These are phyloP conservation scores for Linum usitatissimum DNA, from an alignment of 345 rosid species.

Conservation along the genomic window DNA sequence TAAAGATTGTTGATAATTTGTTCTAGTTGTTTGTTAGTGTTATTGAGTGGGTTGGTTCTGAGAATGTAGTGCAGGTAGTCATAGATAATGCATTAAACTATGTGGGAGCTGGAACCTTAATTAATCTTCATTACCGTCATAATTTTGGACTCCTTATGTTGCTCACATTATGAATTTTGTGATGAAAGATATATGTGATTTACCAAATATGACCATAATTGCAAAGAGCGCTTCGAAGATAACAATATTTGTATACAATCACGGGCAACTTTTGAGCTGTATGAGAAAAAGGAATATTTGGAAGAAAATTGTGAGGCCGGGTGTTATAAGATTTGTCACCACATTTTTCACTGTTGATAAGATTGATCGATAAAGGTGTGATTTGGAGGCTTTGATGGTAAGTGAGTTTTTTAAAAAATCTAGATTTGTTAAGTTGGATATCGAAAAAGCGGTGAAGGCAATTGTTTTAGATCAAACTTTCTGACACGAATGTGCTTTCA, in stretches of 20 bases:
- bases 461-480: neutral
- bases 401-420: too few relatives aligned
- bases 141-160: neutral
- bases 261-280: neutral
- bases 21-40: neutral
- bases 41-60: neutral
- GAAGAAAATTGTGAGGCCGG: neutral
- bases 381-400: too few relatives aligned
- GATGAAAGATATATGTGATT: neutral
- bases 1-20: neutral
- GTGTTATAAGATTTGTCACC: too few relatives aligned
- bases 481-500: neutral
- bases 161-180: neutral
- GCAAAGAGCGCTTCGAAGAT: neutral
- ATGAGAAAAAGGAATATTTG: neutral
- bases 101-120: neutral
- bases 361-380: too few relatives aligned
- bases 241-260: conserved; percentile 3
- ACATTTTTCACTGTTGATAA: too few relatives aligned
- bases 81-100: neutral
- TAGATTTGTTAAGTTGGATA: too few relatives aligned
- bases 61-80: conserved; percentile 3
- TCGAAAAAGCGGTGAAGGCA: neutral
- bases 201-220: too few relatives aligned
- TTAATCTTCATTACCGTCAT: neutral